phyloP scores from a whole-genome alignment of 78 protist genomes.

The Acrasis kona region DNA sequence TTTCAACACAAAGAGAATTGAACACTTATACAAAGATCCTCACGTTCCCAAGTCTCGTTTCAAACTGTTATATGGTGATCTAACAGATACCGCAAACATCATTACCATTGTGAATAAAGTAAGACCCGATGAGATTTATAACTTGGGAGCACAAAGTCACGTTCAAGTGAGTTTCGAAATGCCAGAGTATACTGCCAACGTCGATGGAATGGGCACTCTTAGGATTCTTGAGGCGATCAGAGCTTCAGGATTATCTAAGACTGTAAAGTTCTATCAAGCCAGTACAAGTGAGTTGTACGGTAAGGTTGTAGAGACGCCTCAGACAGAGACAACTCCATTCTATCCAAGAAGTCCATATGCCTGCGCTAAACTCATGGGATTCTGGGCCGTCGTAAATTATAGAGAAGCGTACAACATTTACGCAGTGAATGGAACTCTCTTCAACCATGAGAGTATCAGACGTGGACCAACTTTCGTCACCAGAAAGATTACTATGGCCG shows the following conservation, averaged over 20 bases:
- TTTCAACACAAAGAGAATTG: conserved; percentile 77
- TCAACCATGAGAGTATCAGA: conserved; percentile 82
- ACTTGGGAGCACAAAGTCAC: conserved; percentile 80
- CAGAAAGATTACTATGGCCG: conserved; percentile 85
- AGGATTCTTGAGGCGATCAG: conserved; percentile 86
- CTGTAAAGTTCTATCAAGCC: conserved; percentile 72
- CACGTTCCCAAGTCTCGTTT: no score
- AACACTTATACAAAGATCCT: conserved; percentile 49
- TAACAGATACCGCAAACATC: conserved; percentile 63
- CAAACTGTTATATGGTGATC: conserved; percentile 78
- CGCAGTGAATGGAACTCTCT: conserved; percentile 84
- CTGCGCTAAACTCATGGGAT: conserved; percentile 86
- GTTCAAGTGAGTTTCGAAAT: conserved; percentile 76
- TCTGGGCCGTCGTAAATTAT: conserved; percentile 86
- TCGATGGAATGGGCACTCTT: conserved; percentile 77
- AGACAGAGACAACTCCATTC: conserved; percentile 87
- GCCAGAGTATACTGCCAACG: conserved; percentile 85
- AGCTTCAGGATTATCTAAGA: conserved; percentile 44
- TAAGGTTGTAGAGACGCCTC: conserved; percentile 70
- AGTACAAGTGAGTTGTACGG: conserved; percentile 88
- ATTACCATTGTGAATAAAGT: conserved; percentile 31
- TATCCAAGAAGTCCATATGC: conserved; percentile 88
- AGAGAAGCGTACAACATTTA: conserved; percentile 83
- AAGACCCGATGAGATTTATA: conserved; percentile 73
- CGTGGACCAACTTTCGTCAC: conserved; percentile 85